phyloP scores from a whole-genome alignment of 2,329 filamentous ascomycete genomes.

The Aspergillus fumigatus region DNA sequence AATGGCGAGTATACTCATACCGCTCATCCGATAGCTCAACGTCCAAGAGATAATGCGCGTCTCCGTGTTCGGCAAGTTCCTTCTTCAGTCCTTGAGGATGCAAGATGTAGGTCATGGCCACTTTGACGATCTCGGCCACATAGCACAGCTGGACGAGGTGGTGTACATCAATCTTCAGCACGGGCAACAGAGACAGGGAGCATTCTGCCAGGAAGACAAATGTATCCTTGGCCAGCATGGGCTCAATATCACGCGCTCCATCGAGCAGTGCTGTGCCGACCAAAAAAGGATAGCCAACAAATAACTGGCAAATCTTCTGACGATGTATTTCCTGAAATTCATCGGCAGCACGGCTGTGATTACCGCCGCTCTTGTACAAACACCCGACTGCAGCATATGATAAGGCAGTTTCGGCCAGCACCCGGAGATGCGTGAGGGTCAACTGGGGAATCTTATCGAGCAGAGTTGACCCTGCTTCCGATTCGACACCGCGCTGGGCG shows the following conservation, averaged over 20 bases:
- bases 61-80: conserved; percentile 27
- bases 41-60: conserved; percentile 21
- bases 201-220: conserved; percentile 70
- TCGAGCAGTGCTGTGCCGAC: conserved; percentile 30
- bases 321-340: conserved; percentile 67
- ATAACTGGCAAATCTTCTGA: conserved; percentile 70
- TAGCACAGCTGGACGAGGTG: conserved; percentile 84
- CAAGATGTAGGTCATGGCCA: conserved; percentile 55
- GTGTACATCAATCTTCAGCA: conserved; percentile 67
- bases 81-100: conserved; percentile 35
- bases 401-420: conserved; percentile 80
- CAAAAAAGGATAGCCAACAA: conserved; percentile 53
- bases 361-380: conserved; percentile 57
- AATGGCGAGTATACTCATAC: conserved; percentile 28
- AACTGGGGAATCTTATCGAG: conserved; percentile 82
- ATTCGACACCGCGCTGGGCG: conserved; percentile 78
- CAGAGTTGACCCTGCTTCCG: conserved; percentile 67
- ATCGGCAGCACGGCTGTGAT: conserved; percentile 50
- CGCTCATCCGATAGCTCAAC: conserved; percentile 26
- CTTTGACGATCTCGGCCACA: conserved; percentile 83
- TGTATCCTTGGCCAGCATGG: conserved; percentile 34
- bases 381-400: conserved; percentile 78
- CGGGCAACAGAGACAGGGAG: conserved; percentile 64
- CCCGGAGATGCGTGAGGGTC: conserved; percentile 76
- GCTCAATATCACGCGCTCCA: conserved; percentile 36